Conservation (phyloP, 805 yeast species). For the Sugiyamaella marilandica region DNA sequence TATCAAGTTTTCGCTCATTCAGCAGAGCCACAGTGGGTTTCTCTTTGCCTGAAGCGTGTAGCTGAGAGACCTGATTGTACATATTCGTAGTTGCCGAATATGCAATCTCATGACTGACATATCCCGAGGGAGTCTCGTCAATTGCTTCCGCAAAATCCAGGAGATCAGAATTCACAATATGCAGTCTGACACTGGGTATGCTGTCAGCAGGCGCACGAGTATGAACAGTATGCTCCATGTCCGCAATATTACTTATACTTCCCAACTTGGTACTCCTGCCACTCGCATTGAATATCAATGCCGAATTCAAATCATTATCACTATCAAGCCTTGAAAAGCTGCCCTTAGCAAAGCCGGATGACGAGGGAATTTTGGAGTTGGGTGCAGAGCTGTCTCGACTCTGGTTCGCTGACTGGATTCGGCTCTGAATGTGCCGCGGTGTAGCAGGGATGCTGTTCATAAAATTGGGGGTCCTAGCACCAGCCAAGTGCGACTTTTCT, state of each 20-base stretch:
- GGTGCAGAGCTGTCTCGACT: conserved; percentile 1
- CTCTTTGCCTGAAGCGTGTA: not conserved
- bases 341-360: not conserved
- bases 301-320: conserved; percentile 17
- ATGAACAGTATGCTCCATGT: not conserved
- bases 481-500: conserved; percentile 14
- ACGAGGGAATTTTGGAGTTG: not conserved
- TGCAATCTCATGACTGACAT: not conserved
- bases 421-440: conserved; percentile 2
- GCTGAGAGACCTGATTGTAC: not conserved
- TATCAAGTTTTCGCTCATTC: conserved; percentile 36
- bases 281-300: conserved; percentile 22
- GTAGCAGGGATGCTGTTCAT: conserved; percentile 6
- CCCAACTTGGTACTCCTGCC: conserved; percentile 21
- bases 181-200: conserved; percentile 37
- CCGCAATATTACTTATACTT: conserved; percentile 9
- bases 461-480: conserved; percentile 11
- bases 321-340: conserved; percentile 8
- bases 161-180: conserved; percentile 42
- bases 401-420: not conserved
- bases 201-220: not conserved
- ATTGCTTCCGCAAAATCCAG: conserved; percentile 40
- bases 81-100: not conserved
- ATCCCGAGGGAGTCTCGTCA: not conserved
- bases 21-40: conserved; percentile 39